phyloP scores from a whole-genome alignment of 2,329 filamentous ascomycete genomes.

The Passalora sequoiae region DNA sequence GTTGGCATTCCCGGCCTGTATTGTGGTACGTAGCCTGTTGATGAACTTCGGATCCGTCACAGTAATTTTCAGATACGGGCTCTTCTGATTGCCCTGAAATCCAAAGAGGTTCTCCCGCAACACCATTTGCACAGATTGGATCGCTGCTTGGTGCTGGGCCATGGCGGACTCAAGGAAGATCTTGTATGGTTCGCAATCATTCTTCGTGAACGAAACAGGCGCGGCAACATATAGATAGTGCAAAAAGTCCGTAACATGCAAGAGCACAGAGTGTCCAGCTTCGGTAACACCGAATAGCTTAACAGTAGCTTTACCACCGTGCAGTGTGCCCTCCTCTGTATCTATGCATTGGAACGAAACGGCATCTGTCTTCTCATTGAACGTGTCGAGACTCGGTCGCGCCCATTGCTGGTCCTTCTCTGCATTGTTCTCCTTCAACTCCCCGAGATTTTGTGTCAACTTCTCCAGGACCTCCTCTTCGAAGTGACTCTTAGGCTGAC shows the following conservation, averaged over 20 bases:
- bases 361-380: slow-evolving; percentile 59
- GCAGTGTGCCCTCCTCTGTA: slow-evolving; percentile 77
- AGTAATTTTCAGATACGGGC: slow-evolving; percentile 87
- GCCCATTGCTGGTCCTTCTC: slow-evolving; percentile 95
- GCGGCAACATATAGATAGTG: slow-evolving; percentile 95
- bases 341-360: slow-evolving; percentile 96
- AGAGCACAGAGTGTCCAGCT: slow-evolving; percentile 80
- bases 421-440: slow-evolving; percentile 76
- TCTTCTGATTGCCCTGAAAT: slow-evolving; percentile 89
- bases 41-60: slow-evolving; percentile 86
- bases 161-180: slow-evolving; percentile 74
- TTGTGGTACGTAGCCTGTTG: slow-evolving; percentile 64
- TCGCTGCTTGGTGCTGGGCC: slow-evolving; percentile 65
- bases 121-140: slow-evolving; percentile 74
- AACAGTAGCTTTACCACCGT: slow-evolving; percentile 70
- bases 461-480: slow-evolving; percentile 93
- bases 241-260: slow-evolving; percentile 92
- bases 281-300: slow-evolving; percentile 92
- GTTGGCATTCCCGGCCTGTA: slow-evolving; percentile 74
- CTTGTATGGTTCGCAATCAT: slow-evolving; percentile 74
- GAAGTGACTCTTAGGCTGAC: slow-evolving; percentile 82
- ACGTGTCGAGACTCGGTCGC: slow-evolving; percentile 56
- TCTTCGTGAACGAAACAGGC: slow-evolving; percentile 70
- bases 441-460: slow-evolving; percentile 86
- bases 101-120: slow-evolving; percentile 89